phyloP scores from a whole-genome alignment of 2,329 filamentous ascomycete genomes.

The Phaeosphaeriaceae sp. region DNA sequence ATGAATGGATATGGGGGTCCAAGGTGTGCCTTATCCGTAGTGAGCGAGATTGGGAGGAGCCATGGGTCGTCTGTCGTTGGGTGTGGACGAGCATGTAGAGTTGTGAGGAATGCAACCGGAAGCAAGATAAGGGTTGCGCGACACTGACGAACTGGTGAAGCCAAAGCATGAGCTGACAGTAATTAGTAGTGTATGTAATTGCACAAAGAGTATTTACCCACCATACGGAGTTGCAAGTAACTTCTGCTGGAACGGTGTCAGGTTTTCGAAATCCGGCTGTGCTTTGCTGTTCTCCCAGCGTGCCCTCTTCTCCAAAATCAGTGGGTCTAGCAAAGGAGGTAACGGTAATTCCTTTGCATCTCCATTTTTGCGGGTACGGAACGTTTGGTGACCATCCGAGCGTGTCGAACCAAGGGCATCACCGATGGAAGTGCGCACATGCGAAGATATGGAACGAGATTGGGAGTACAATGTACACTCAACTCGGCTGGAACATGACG shows the following conservation, averaged over 20 bases:
- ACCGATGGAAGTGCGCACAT: slow-evolving; percentile 19
- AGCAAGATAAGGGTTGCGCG: slow-evolving; percentile 56
- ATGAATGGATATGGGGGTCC: slow-evolving; percentile 35
- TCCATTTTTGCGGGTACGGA: slow-evolving; percentile 44
- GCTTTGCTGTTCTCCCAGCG: slow-evolving; percentile 50
- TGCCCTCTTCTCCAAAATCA: slow-evolving; percentile 44
- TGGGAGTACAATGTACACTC: slow-evolving; percentile 9
- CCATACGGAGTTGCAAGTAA: slow-evolving; percentile 70
- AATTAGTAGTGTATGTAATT: slow-evolving; percentile 7
- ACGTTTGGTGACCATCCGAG: slow-evolving; percentile 40
- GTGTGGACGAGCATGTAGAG: slow-evolving; percentile 63
- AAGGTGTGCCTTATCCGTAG: slow-evolving; percentile 26
- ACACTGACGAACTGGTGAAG: slow-evolving; percentile 65
- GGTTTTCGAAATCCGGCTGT: slow-evolving; percentile 49
- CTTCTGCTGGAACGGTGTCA: slow-evolving; percentile 62
- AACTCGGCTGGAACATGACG: slow-evolving; percentile 23
- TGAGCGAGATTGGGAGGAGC: slow-evolving; percentile 59
- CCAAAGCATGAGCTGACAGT: slow-evolving; percentile 64
- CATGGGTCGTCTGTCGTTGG: slow-evolving; percentile 61
- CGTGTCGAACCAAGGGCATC: slow-evolving; percentile 36
- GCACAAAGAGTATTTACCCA: slow-evolving; percentile 37
- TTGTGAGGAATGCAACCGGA: slow-evolving; percentile 68
- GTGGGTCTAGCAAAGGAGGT: slow-evolving; percentile 57
- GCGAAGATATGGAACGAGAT: slow-evolving; percentile 19
- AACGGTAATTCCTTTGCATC: slow-evolving; percentile 49